A percentile compares a stretch with the other conserved stretches of the same genome.
phyloP scores from a whole-genome alignment of 306 rosid species.

The Cucumis melo region DNA sequence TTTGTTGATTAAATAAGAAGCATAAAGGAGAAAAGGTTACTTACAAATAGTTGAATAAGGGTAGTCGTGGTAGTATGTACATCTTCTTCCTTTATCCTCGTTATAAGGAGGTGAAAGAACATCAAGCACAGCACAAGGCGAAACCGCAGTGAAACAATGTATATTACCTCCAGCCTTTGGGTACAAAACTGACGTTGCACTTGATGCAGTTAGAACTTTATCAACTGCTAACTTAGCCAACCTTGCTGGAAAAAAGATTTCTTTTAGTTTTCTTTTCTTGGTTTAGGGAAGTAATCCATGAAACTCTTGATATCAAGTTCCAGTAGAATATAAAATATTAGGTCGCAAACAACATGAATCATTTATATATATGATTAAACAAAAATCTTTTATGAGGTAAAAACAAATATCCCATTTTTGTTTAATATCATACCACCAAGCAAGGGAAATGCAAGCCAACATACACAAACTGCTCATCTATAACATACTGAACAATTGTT shows the following conservation, averaged over 20 bases:
- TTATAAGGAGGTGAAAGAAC: constrained; percentile 73
- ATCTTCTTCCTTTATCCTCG: constrained; percentile 72
- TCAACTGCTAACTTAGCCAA: constrained; percentile 71
- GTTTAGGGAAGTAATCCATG: not conserved
- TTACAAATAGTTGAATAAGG: constrained; percentile 61
- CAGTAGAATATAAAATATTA: not conserved
- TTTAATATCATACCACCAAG: not conserved
- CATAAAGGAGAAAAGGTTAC: constrained; percentile 11
- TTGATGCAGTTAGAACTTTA: constrained; percentile 57
- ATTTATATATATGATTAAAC: not conserved
- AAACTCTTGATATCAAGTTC: not conserved
- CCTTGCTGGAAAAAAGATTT: constrained; percentile 32
- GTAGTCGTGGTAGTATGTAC: constrained; percentile 72
- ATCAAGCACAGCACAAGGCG: constrained; percentile 85
- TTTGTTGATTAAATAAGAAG: not conserved
- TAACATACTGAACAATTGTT: not conserved
- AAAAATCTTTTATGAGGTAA: not conserved
- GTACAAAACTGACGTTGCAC: constrained; percentile 61
- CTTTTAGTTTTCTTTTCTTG: not conserved
- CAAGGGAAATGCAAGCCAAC: not conserved
- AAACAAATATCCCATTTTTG: not conserved
- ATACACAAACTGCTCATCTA: not conserved
- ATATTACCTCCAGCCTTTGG: constrained; percentile 76
- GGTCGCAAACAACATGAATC: not conserved
- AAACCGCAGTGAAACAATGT: constrained; percentile 78